A percentile compares a stretch with the other conserved stretches of the same genome.
These are phyloP conservation scores for Wickerhamiella slavikovae DNA, from an alignment of 805 yeast species.

Conservation along the genomic window DNA sequence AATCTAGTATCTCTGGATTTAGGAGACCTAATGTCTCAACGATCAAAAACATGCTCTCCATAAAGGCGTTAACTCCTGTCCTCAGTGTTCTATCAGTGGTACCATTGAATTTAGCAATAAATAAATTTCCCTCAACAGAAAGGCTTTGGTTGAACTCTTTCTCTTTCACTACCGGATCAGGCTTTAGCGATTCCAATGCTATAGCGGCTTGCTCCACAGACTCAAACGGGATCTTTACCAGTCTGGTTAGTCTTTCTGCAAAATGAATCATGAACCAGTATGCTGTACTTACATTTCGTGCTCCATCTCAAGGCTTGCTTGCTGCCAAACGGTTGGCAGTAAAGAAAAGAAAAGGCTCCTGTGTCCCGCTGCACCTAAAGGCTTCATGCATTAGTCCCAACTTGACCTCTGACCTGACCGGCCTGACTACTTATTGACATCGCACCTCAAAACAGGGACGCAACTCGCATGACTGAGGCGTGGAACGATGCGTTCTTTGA, in stretches of 20 bases:
- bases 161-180: constrained; percentile 67
- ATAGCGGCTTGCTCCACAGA: constrained; percentile 36
- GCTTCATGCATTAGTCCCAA: no score
- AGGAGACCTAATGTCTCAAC: constrained; percentile 39
- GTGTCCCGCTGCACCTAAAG: no score
- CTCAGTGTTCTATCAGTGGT: constrained; percentile 49
- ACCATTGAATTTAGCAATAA: constrained; percentile 10
- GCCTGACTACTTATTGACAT: no score
- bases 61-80: constrained; percentile 63
- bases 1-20: not conserved
- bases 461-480: no score
- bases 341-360: no score
- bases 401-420: no score
- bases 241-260: constrained; percentile 1
- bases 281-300: not conserved
- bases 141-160: constrained; percentile 37
- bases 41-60: constrained; percentile 58
- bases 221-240: constrained; percentile 37
- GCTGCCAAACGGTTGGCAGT: no score
- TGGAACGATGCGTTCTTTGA: no score
- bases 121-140: constrained; percentile 15
- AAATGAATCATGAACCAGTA: no score
- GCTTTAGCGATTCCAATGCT: constrained; percentile 38
- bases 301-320: no score
- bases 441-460: no score